These are phyloP conservation scores for Butyriboletus loyo DNA, from an alignment of 768 basidiomycete species.

Conservation along the genomic window DNA sequence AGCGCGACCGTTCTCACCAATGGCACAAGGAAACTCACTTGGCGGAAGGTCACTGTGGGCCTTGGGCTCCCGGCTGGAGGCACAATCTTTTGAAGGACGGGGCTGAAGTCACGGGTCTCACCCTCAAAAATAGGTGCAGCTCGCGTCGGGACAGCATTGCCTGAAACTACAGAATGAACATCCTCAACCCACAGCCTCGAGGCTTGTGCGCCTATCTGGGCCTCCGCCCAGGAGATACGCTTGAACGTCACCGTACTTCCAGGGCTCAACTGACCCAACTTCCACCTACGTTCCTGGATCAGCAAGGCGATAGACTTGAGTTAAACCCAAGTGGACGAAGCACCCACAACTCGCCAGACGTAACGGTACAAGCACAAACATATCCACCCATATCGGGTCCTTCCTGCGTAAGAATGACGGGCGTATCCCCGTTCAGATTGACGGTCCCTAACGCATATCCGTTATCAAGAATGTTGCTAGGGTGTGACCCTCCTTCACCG, in stretches of 20 bases:
- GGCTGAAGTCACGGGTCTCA: background rate
- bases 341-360: conserved; percentile 48
- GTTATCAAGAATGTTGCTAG: conserved; percentile 64
- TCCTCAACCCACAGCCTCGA: conserved; percentile 32
- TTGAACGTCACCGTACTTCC: conserved; percentile 54
- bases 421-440: conserved; percentile 69
- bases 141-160: background rate
- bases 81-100: conserved; percentile 13
- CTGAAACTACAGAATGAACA: conserved; percentile 11
- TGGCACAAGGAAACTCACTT: conserved; percentile 36
- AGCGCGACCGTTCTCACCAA: background rate
- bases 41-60: conserved; percentile 47
- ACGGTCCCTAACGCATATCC: conserved; percentile 53
- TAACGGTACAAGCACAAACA: conserved; percentile 52
- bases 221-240: conserved; percentile 43
- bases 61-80: conserved; percentile 9
- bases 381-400: conserved; percentile 66
- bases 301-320: background rate
- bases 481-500: conserved; percentile 67
- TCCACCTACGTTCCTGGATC: conserved; percentile 48
- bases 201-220: conserved; percentile 28
- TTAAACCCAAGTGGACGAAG: background rate
- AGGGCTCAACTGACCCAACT: conserved; percentile 61
- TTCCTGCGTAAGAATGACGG: conserved; percentile 60
- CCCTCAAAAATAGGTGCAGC: background rate